Percentiles rank a stretch among this genome's conserved stretches.
Conservation (phyloP, 139 green algal genomes). For the Coelastrella sp. region DNA sequence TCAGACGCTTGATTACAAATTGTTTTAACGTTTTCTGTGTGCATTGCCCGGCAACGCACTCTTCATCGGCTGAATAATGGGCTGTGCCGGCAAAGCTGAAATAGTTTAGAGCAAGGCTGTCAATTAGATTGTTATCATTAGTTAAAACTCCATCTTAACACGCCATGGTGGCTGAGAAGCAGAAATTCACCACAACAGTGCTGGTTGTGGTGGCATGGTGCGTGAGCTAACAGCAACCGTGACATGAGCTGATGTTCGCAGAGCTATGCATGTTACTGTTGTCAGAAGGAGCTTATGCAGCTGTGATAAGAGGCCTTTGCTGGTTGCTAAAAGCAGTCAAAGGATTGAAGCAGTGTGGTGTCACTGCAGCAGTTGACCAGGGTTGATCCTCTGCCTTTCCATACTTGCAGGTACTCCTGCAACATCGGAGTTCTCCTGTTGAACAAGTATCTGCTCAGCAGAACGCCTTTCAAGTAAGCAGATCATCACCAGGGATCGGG, state of each 20-base stretch:
- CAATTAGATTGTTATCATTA: background rate
- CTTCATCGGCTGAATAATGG: background rate
- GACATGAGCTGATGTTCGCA: background rate
- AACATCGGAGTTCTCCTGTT: constrained; percentile 96
- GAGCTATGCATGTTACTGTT: background rate
- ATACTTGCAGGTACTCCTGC: constrained; percentile 76
- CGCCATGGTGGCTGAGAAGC: background rate
- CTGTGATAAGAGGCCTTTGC: background rate
- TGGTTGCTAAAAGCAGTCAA: background rate
- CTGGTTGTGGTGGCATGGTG: background rate
- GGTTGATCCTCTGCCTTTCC: background rate
- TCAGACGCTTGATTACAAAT: too few relatives aligned
- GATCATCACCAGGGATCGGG: background rate
- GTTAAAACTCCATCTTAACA: background rate
- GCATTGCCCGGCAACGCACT: background rate
- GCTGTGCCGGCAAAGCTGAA: background rate
- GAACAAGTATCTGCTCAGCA: constrained; percentile 95
- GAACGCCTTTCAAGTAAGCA: constrained; percentile 78
- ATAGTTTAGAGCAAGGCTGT: background rate
- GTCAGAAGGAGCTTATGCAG: background rate
- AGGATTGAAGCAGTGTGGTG: too few relatives aligned
- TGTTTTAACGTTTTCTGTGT: too few relatives aligned
- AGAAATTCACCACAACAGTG: background rate
- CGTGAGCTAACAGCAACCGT: background rate
- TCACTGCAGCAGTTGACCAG: background rate